Percentiles rank a stretch among this genome's conserved stretches.
phyloP scores from a whole-genome alignment of 176 grass and related monocot genomes.

The Musa beccarii region DNA sequence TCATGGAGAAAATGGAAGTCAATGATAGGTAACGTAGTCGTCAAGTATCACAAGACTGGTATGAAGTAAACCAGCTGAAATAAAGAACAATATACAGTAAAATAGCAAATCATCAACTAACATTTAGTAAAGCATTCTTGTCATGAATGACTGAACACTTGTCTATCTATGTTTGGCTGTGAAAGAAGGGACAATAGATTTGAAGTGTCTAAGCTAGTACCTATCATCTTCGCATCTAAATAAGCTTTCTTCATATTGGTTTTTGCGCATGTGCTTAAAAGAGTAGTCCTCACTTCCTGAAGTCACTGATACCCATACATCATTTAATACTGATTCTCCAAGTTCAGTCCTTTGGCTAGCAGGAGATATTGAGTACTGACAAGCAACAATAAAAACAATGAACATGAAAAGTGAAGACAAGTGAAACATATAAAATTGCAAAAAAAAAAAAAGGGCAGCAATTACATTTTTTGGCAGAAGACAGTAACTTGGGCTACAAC shows the following conservation, averaged over 20 bases:
- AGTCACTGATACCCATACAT: conserved; percentile 46
- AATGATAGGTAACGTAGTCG: background rate
- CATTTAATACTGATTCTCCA: conserved; percentile 36
- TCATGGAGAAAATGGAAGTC: background rate
- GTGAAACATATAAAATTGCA: background rate
- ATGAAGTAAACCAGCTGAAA: background rate
- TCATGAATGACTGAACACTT: background rate
- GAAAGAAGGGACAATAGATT: background rate
- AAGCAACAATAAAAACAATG: background rate
- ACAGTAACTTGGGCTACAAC: conserved; percentile 85
- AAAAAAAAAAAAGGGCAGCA: background rate
- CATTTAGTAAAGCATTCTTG: background rate
- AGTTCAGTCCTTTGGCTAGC: conserved; percentile 55
- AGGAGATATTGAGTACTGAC: conserved; percentile 74
- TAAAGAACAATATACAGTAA: background rate
- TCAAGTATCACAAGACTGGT: too few species aligned
- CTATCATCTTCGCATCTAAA: conserved; percentile 11
- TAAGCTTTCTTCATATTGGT: conserved; percentile 12
- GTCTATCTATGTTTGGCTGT: background rate
- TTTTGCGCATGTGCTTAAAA: conserved; percentile 1
- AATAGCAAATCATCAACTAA: background rate
- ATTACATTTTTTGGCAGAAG: conserved; percentile 94
- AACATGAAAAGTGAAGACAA: conserved; percentile 5
- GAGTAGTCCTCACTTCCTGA: conserved; percentile 3
- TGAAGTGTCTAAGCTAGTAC: background rate